phyloP scores from a whole-genome alignment of 2,329 filamentous ascomycete species.

The Microcyclospora pomicola region DNA sequence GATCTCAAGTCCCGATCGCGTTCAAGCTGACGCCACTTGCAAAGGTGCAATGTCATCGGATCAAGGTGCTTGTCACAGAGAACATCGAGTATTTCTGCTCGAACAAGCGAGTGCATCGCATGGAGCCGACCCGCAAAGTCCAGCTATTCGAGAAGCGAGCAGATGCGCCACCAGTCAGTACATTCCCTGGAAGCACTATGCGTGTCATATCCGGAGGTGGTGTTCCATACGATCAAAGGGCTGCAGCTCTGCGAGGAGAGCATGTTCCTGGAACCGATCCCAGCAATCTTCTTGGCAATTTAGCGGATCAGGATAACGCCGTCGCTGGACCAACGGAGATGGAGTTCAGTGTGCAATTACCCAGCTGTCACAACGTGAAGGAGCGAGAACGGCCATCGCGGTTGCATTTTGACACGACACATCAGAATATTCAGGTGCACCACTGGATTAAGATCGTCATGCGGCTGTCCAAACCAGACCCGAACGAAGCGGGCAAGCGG shows the following conservation, averaged over 20 bases:
- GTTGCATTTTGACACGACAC: slow-evolving; percentile 82
- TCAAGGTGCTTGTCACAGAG: slow-evolving; percentile 84
- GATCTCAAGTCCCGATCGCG: slow-evolving; percentile 75
- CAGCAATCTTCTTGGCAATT: slow-evolving; percentile 65
- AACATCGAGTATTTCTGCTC: slow-evolving; percentile 83
- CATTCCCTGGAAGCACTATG: slow-evolving; percentile 63
- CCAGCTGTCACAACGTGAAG: slow-evolving; percentile 72
- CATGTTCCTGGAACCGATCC: slow-evolving; percentile 40
- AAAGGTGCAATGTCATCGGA: slow-evolving; percentile 83
- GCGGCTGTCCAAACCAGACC: slow-evolving; percentile 73
- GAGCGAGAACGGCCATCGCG: slow-evolving; percentile 52
- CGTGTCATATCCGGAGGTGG: slow-evolving; percentile 69
- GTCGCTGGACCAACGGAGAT: slow-evolving; percentile 75
- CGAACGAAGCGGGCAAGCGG: slow-evolving; percentile 61
- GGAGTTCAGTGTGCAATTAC: slow-evolving; percentile 85
- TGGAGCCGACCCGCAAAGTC: slow-evolving; percentile 73
- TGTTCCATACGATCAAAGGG: slow-evolving; percentile 49
- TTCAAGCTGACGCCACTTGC: slow-evolving; percentile 87
- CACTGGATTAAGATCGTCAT: slow-evolving; percentile 98
- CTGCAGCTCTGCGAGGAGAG: slow-evolving; percentile 42
- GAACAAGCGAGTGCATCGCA: slow-evolving; percentile 69
- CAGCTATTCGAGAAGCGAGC: slow-evolving; percentile 78
- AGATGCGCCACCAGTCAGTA: slow-evolving; percentile 58
- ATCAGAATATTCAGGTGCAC: slow-evolving; percentile 84
- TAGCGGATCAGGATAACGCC: slow-evolving; percentile 55